A percentile compares a stretch with the other conserved stretches of the same genome.
Evolutionary conservation across 1,284 basidiomycete genomes (phyloP).

Genomic region (Cerioporus squamosus): DNA sequence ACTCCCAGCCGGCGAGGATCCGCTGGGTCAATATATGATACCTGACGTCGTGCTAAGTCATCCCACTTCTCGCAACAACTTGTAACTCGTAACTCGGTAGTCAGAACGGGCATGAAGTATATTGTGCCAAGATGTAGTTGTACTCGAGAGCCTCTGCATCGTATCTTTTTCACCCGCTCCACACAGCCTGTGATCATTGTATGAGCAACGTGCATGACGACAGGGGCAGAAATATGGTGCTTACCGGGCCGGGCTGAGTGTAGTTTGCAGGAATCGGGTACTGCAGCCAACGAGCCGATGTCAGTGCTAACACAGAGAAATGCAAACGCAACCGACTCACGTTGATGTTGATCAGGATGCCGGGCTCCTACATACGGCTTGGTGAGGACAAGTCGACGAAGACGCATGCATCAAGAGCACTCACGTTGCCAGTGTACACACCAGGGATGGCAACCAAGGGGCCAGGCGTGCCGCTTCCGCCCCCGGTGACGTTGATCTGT

Average conservation of each 20-base stretch:
- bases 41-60: no score
- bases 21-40: no score
- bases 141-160: no score
- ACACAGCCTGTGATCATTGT: slow-evolving; percentile 4
- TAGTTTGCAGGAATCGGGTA: slow-evolving; percentile 19
- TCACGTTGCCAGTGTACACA: slow-evolving; percentile 38
- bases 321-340: slow-evolving; percentile 17
- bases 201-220: not conserved
- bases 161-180: slow-evolving; percentile 9
- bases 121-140: no score
- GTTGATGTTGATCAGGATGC: slow-evolving; percentile 35
- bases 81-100: no score
- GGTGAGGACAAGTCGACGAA: not conserved
- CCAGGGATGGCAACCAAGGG: slow-evolving; percentile 41
- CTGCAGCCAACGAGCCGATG: not conserved
- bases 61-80: no score
- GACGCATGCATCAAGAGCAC: not conserved
- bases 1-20: not conserved
- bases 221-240: not conserved
- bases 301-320: not conserved
- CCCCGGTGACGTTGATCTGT: slow-evolving; percentile 38
- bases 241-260: slow-evolving; percentile 17
- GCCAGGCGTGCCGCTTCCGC: slow-evolving; percentile 38
- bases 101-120: no score
- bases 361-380: slow-evolving; percentile 23